These are phyloP conservation scores for Nigrograna mackinnonii DNA, from an alignment of 2,329 filamentous ascomycete species.

Conservation along the genomic window DNA sequence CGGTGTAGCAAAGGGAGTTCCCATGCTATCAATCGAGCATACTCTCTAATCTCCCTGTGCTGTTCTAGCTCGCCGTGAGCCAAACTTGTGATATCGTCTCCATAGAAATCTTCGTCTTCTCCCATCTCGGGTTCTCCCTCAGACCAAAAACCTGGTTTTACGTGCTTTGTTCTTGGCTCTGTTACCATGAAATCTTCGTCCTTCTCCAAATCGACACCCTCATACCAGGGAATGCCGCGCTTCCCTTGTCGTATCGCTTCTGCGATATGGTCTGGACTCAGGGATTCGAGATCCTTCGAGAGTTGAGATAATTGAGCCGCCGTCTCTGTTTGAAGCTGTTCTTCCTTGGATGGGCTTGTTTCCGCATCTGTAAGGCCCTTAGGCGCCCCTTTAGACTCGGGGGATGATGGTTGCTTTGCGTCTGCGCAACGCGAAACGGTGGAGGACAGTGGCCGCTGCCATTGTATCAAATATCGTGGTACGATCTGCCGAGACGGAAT, in stretches of 20 bases:
- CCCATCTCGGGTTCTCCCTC: constrained; percentile 53
- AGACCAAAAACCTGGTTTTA: constrained; percentile 44
- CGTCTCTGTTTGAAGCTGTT: constrained; percentile 7
- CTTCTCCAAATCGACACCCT: constrained; percentile 2
- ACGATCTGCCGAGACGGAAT: constrained; percentile 18
- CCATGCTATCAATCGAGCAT: constrained; percentile 86
- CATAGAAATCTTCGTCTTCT: constrained; percentile 67
- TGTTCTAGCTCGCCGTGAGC: constrained; percentile 88
- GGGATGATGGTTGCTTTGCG: constrained; percentile 10
- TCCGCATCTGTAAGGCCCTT: no score
- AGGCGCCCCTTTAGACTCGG: neutral
- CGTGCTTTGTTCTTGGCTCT: no score
- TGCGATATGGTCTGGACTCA: constrained; percentile 21
- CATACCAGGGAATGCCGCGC: constrained; percentile 1
- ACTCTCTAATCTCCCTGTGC: constrained; percentile 85
- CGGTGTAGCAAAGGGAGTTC: constrained; percentile 90
- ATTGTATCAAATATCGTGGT: constrained; percentile 25
- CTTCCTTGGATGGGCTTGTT: neutral
- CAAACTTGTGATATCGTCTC: constrained; percentile 81
- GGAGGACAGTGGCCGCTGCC: constrained; percentile 36
- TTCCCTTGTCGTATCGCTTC: constrained; percentile 2
- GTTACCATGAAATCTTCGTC: constrained; percentile 32
- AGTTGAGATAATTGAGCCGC: constrained; percentile 24
- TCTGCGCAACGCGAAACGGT: constrained; percentile 22
- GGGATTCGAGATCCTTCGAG: constrained; percentile 22